These are phyloP conservation scores for Suillus spraguei DNA, from an alignment of 768 basidiomycete species.

Conservation along the genomic window DNA sequence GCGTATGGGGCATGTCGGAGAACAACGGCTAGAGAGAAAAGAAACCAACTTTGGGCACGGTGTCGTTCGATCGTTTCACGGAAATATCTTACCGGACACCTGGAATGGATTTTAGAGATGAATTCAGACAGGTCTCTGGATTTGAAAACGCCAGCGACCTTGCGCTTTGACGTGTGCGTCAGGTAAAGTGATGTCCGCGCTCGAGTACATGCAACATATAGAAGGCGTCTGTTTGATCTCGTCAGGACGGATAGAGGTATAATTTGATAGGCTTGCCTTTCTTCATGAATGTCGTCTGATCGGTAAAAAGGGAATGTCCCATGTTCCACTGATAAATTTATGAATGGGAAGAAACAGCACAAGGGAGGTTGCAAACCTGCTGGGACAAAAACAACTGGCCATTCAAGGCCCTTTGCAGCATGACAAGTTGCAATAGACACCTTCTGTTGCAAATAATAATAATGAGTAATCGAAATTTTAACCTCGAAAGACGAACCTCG, in stretches of 20 bases:
- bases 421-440: conserved; percentile 88
- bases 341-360: background rate
- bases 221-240: conserved; percentile 56
- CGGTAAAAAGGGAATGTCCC: conserved; percentile 79
- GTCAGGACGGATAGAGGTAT: background rate
- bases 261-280: conserved; percentile 50
- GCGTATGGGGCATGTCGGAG: conserved; percentile 43
- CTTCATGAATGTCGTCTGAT: conserved; percentile 77
- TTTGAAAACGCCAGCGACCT: conserved; percentile 56
- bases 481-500: conserved; percentile 36
- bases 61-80: conserved; percentile 22
- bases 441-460: conserved; percentile 47
- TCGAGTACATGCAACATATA: conserved; percentile 89
- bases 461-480: background rate
- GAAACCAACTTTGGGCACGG: background rate
- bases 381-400: conserved; percentile 86
- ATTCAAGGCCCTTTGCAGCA: conserved; percentile 89
- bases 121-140: conserved; percentile 59
- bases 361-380: conserved; percentile 46
- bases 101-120: conserved; percentile 44
- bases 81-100: conserved; percentile 41
- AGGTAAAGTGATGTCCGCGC: conserved; percentile 75
- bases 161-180: conserved; percentile 49
- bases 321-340: conserved; percentile 54
- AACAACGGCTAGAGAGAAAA: conserved; percentile 39